Evolutionary conservation across 164 flowering plant species (phyloP), one percentile per base, ranked within the genome.

Genomic region (Cinnamomum chago): DNA sequence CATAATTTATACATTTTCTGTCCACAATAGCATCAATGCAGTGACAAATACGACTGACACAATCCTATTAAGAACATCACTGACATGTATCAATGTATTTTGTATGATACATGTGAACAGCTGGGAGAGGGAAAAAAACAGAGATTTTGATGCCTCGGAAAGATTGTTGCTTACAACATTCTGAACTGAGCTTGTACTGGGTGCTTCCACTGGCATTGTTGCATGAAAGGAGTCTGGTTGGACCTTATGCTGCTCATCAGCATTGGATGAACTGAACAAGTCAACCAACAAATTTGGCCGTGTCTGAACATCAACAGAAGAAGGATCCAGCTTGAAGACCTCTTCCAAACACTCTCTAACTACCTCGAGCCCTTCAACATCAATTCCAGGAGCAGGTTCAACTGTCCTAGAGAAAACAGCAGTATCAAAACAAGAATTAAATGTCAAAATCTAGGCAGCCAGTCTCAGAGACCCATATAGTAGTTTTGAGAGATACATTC

Each of bases 291-390:
- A 77, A 75, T 84, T 85, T 25, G 89, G 79, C 65, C 73, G 74
- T 50, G 79, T 65, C 30, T 3, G 75, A 71, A 70, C 84, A 73
- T 77, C 84, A 30, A 47, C 62, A 76, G 88, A 73, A 70, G 84
- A 76, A 47, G 81, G 71, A 75, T 84, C 81, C 33, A 92, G 78
- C 81, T 84, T 83, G 79, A 95, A 95, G 35, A 77, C 90, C 68
- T 91, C 90, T 20, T 79, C 64, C 76, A 95, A 78, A 77, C 97
- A 93, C 73, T 95, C 95, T 68, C 75, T 89, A 12, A 85, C 94
- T 74, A 95, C 97, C 74, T 95, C 95, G 77, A 95, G 88, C 74
- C 88, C 91, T 82, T 95, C 99, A 72, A 80, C 62, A 83, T 95
- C 97, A 80, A 81, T 89, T 67, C 91, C 97, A 1, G 93, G 83